These are phyloP conservation scores for Sarcodon sp. DNA, from an alignment of 768 basidiomycete species.

Conservation along the genomic window DNA sequence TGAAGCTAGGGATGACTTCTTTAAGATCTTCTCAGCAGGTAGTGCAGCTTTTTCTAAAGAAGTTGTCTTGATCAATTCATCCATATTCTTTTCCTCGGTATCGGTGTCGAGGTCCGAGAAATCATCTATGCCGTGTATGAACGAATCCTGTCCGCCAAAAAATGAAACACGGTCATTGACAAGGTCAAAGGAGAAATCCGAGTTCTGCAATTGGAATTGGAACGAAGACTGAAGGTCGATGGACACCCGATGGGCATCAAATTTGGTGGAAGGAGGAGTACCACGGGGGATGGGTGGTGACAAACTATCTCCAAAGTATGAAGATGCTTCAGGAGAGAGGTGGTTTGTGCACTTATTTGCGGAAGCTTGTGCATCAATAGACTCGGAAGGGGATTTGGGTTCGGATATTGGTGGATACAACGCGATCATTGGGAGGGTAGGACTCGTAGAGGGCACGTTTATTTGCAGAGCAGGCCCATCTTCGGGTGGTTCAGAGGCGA, in stretches of 20 bases:
- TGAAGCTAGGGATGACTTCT: not conserved
- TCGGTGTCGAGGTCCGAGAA: slow-evolving; percentile 13
- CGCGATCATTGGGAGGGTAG: not conserved
- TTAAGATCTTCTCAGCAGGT: not conserved
- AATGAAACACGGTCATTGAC: slow-evolving; percentile 23
- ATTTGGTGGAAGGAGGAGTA: slow-evolving; percentile 4
- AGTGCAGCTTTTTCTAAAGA: not conserved
- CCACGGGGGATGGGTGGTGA: not conserved
- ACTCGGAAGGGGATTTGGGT: not conserved
- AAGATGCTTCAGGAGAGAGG: not conserved
- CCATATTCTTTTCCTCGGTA: slow-evolving; percentile 12
- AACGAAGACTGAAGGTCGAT: slow-evolving; percentile 22
- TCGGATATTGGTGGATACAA: not conserved
- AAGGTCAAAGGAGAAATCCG: slow-evolving; percentile 21
- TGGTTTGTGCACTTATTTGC: not conserved
- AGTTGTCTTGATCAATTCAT: slow-evolving; percentile 5
- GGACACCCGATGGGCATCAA: slow-evolving; percentile 15
- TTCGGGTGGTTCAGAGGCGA: not conserved
- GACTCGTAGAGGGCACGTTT: not conserved
- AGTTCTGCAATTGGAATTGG: slow-evolving; percentile 18
- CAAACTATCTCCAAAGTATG: not conserved
- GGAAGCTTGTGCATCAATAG: not conserved
- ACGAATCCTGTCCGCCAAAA: slow-evolving; percentile 16
- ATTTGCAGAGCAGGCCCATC: too few relatives aligned
- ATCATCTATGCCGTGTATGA: slow-evolving; percentile 11